These are phyloP conservation scores for Batkoa obscura DNA, from an alignment of 371 early-diverging fungal genomes.

Conservation along the genomic window DNA sequence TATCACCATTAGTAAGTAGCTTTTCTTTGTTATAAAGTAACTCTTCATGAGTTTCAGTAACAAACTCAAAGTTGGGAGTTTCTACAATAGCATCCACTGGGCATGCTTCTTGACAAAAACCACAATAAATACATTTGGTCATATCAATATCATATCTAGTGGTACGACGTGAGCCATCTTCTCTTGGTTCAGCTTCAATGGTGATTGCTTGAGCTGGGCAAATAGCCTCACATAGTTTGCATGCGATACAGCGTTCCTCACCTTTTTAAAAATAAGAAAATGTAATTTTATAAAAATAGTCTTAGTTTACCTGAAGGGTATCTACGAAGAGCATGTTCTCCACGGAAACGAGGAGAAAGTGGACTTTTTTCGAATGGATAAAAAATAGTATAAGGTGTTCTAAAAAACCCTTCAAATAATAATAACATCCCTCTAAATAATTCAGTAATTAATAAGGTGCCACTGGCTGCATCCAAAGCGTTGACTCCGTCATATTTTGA, in stretches of 20 bases:
- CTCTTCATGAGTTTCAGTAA: constrained; percentile 93
- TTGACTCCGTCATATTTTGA: constrained; percentile 7
- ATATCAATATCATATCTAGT: constrained; percentile 97
- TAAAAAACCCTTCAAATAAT: constrained; percentile 83
- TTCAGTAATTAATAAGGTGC: constrained; percentile 76
- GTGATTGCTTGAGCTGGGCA: constrained; percentile 98
- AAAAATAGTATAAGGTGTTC: constrained; percentile 87
- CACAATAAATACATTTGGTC: constrained; percentile 96
- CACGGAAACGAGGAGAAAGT: constrained; percentile 84
- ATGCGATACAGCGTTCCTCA: constrained; percentile 95
- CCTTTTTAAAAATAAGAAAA: constrained; percentile 23
- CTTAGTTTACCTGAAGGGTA: constrained; percentile 66
- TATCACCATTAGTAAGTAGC: constrained; percentile 91
- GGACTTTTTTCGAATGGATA: constrained; percentile 95
- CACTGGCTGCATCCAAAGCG: constrained; percentile 56
- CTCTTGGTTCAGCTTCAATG: constrained; percentile 94
- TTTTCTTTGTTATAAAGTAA: constrained; percentile 96
- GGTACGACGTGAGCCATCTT: constrained; percentile 88
- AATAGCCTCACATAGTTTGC: constrained; percentile 94
- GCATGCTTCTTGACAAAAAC: constrained; percentile 90
- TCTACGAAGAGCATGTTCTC: constrained; percentile 90
- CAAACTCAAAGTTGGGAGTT: constrained; percentile 90
- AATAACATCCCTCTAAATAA: constrained; percentile 82
- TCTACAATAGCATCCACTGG: constrained; percentile 97
- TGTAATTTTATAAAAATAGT: constrained; percentile 4